Percentiles rank a stretch among this genome's conserved stretches.
phyloP scores from a whole-genome alignment of 2,329 filamentous ascomycete genomes.

The Aspergillus flavus region DNA sequence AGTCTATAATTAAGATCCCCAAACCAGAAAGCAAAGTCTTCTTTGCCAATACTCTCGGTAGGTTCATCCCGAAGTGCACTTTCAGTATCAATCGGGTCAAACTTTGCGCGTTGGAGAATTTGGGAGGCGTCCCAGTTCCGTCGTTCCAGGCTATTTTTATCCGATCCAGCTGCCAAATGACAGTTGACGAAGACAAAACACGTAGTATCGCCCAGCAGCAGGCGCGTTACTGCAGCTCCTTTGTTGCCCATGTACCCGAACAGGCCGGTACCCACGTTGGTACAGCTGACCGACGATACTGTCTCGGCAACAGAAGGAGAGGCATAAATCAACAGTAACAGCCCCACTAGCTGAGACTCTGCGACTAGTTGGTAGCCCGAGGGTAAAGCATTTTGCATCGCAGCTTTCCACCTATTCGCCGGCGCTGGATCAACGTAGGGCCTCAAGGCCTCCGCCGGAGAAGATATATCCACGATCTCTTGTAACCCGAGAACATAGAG shows the following conservation, averaged over 20 bases:
- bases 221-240: slow-evolving; percentile 77
- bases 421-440: slow-evolving; percentile 73
- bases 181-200: slow-evolving; percentile 87
- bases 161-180: slow-evolving; percentile 85
- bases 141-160: slow-evolving; percentile 74
- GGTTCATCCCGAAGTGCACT: slow-evolving; percentile 60
- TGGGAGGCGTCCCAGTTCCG: slow-evolving; percentile 89
- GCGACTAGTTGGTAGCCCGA: slow-evolving; percentile 74
- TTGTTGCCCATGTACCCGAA: slow-evolving; percentile 97
- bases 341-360: slow-evolving; percentile 81
- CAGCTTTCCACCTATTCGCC: slow-evolving; percentile 77
- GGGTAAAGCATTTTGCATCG: slow-evolving; percentile 73
- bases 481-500: slow-evolving; percentile 90
- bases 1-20: slow-evolving; percentile 95
- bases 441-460: slow-evolving; percentile 75
- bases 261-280: slow-evolving; percentile 82
- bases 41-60: slow-evolving; percentile 73
- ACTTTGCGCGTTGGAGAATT: slow-evolving; percentile 74
- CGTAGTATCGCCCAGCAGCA: slow-evolving; percentile 88
- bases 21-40: slow-evolving; percentile 95
- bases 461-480: slow-evolving; percentile 85
- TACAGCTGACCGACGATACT: slow-evolving; percentile 79
- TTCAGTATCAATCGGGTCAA: slow-evolving; percentile 72
- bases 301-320: slow-evolving; percentile 73
- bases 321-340: slow-evolving; percentile 83